Evolutionary conservation across 345 rosid genomes (phyloP).

Genomic region (Noccaea bulbosa): DNA sequence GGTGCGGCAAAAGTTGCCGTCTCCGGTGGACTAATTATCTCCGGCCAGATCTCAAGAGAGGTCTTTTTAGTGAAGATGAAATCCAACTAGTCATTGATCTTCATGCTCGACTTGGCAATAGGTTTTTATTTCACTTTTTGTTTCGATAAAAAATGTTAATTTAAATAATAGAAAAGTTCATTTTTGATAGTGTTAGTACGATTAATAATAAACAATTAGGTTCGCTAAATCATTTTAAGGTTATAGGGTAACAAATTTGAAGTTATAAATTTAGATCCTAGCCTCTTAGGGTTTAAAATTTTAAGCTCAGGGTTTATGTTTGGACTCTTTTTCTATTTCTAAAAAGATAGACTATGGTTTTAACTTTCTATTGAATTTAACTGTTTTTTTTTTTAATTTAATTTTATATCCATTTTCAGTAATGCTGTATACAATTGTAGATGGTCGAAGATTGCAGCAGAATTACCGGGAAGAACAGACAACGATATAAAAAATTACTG

Average conservation of each 20-base stretch:
- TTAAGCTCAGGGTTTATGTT: too few relatives aligned
- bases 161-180: too few relatives aligned
- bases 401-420: neutral
- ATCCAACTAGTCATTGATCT: constrained; percentile 70
- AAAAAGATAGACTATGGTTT: too few relatives aligned
- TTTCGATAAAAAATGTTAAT: neutral
- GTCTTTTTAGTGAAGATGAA: constrained; percentile 66
- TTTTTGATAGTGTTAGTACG: neutral
- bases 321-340: too few relatives aligned
- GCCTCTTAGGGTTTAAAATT: too few relatives aligned
- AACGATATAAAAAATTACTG: constrained; percentile 86
- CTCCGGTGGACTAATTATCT: constrained; percentile 90
- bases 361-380: too few relatives aligned
- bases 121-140: constrained; percentile 39
- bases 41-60: constrained; percentile 77
- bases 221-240: too few relatives aligned
- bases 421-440: constrained; percentile 28
- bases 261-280: too few relatives aligned
- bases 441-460: constrained; percentile 88
- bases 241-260: too few relatives aligned
- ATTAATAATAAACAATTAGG: too few relatives aligned
- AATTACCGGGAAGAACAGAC: constrained; percentile 82
- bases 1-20: constrained; percentile 84
- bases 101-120: constrained; percentile 73
- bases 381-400: neutral